phyloP scores from a whole-genome alignment of 1,284 basidiomycete genomes.

The Ceratorhiza oryzae-sativae region DNA sequence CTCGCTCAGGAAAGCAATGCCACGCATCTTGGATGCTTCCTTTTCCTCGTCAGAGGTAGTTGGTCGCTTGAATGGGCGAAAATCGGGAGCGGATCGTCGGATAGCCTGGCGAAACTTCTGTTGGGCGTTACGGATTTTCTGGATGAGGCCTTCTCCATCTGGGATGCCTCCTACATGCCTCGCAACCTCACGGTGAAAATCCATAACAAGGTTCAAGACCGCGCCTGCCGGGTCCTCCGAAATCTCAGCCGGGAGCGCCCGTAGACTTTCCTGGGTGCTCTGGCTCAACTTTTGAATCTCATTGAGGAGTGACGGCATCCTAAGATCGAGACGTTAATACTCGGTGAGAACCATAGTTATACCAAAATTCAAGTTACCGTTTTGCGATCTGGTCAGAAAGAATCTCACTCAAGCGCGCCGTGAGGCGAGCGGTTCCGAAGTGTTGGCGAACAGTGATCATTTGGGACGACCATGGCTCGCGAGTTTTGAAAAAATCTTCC shows the following conservation, averaged over 20 bases:
- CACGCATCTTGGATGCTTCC: neutral
- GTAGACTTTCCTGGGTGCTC: constrained; percentile 9
- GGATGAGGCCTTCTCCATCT: constrained; percentile 34
- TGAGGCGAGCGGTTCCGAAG: constrained; percentile 42
- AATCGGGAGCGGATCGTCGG: constrained; percentile 39
- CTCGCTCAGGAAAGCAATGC: constrained; percentile 7
- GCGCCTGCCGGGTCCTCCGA: constrained; percentile 41
- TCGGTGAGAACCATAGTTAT: constrained; percentile 13
- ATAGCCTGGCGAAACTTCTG: constrained; percentile 32
- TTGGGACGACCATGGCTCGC: constrained; percentile 35
- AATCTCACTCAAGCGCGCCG: constrained; percentile 40
- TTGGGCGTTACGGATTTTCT: constrained; percentile 30
- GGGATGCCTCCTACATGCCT: constrained; percentile 41
- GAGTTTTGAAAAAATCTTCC: constrained; percentile 43
- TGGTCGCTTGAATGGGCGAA: constrained; percentile 37
- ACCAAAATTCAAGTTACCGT: constrained; percentile 37
- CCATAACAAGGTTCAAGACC: constrained; percentile 41
- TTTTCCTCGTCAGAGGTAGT: constrained; percentile 35
- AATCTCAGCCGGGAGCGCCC: constrained; percentile 31
- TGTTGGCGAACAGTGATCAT: constrained; percentile 34
- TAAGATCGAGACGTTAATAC: constrained; percentile 1
- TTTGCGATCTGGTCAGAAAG: constrained; percentile 42
- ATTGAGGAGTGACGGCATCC: constrained; percentile 11
- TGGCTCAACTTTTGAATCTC: constrained; percentile 19
- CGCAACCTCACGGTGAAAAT: constrained; percentile 38